Conservation (phyloP, 805 yeast genomes). For the Myxozyma melibiosi region DNA sequence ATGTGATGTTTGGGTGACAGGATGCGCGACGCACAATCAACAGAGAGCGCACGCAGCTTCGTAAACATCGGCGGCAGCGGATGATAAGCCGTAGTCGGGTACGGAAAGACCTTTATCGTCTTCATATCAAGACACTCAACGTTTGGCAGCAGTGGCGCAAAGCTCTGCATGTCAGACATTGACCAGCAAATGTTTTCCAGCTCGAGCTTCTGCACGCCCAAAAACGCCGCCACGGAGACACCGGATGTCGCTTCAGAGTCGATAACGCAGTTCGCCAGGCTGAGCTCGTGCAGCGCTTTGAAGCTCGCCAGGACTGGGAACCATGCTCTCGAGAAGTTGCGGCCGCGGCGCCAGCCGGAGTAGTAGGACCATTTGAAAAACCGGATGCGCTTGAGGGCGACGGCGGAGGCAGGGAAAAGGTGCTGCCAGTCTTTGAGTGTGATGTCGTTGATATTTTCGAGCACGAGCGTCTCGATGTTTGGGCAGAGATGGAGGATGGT, state of each 20-base stretch:
- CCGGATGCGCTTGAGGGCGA: conserved; percentile 12
- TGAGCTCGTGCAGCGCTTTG: conserved; percentile 14
- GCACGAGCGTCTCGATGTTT: conserved; percentile 27
- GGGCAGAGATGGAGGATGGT: conserved; percentile 32
- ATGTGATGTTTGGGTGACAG: conserved; percentile 32
- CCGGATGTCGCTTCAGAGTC: conserved; percentile 18
- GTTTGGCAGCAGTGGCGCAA: conserved; percentile 24
- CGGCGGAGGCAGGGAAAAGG: conserved; percentile 30
- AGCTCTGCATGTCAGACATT: conserved; percentile 25
- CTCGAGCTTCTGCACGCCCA: conserved; percentile 10
- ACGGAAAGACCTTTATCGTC: conserved; percentile 29
- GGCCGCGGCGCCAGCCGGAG: conserved; percentile 34
- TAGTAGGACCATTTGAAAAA: conserved; percentile 30
- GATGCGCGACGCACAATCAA: conserved; percentile 34
- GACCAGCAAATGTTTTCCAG: conserved; percentile 32
- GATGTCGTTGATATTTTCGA: conserved; percentile 30
- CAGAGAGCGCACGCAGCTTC: conserved; percentile 15
- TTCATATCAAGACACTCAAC: conserved; percentile 24
- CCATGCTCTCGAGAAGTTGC: conserved; percentile 32
- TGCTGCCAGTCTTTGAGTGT: conserved; percentile 28
- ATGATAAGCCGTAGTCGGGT: conserved; percentile 27
- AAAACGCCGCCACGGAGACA: conserved; percentile 8
- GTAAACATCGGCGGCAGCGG: conserved; percentile 31
- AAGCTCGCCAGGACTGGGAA: conserved; percentile 24
- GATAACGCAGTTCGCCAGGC: conserved; percentile 29